Evolutionary conservation across 352 stramenopile genomes (phyloP).

Genomic region (Globisporangium emineosum): DNA sequence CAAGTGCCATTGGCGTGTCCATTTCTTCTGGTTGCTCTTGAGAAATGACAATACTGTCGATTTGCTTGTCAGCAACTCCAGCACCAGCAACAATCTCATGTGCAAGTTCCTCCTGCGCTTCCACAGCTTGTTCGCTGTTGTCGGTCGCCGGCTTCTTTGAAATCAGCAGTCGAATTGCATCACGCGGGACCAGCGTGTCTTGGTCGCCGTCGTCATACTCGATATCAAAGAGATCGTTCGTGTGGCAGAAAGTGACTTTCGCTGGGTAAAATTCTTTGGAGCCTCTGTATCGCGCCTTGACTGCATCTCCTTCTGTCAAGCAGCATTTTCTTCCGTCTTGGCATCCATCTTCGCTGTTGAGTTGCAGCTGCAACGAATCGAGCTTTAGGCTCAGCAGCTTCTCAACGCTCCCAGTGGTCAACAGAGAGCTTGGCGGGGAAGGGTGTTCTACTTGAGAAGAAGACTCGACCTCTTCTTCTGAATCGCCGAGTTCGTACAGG

Average conservation of each 20-base stretch:
- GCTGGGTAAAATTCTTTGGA: constrained; percentile 1
- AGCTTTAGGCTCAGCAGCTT: neutral
- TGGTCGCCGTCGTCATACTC: constrained; percentile 9
- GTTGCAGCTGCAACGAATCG: neutral
- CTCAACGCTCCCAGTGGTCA: neutral
- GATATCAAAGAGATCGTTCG: constrained; percentile 3
- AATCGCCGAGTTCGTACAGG: neutral
- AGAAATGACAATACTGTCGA: neutral
- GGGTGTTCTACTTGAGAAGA: neutral
- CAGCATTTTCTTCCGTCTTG: neutral
- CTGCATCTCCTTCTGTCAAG: neutral
- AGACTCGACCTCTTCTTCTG: neutral
- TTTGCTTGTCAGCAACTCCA: neutral
- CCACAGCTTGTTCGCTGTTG: neutral
- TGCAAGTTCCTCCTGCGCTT: neutral
- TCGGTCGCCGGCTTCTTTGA: neutral
- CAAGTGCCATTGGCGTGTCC: neutral
- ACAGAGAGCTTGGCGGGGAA: neutral
- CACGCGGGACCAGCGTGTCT: constrained; percentile 5
- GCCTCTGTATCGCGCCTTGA: neutral
- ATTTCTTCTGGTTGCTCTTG: neutral
- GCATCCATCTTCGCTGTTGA: neutral
- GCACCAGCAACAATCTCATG: neutral
- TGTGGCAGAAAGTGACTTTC: constrained; percentile 7
- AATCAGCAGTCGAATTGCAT: neutral